Conservation (phyloP, 768 basidiomycete species). For the Lyophyllum shimeji region DNA sequence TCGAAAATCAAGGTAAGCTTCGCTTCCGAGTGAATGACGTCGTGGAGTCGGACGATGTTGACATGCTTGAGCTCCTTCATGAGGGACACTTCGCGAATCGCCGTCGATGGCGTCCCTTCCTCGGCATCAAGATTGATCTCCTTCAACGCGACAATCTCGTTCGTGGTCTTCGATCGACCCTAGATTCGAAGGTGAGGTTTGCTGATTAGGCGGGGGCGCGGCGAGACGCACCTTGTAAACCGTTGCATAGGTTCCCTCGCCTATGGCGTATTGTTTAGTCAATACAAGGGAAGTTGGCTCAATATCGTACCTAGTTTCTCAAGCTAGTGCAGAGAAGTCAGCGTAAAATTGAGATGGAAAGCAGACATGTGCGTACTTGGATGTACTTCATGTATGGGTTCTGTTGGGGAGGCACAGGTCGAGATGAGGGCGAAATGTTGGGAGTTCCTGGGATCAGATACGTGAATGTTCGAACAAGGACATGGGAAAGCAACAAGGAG, state of each 20-base stretch:
- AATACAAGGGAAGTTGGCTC: neutral
- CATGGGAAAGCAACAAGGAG: neutral
- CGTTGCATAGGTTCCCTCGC: constrained; percentile 93
- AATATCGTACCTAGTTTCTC: constrained; percentile 75
- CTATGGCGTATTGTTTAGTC: constrained; percentile 57
- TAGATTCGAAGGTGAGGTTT: constrained; percentile 24
- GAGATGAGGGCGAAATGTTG: neutral
- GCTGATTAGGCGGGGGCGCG: neutral
- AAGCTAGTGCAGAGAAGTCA: constrained; percentile 42
- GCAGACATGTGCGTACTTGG: constrained; percentile 34
- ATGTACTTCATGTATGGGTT: constrained; percentile 47
- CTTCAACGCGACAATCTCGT: constrained; percentile 97
- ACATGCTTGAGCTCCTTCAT: constrained; percentile 99
- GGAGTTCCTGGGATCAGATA: neutral
- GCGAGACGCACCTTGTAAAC: constrained; percentile 81
- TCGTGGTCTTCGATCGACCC: constrained; percentile 97
- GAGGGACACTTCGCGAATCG: constrained; percentile 97
- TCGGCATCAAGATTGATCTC: constrained; percentile 99
- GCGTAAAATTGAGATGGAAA: neutral
- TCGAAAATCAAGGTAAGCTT: constrained; percentile 99
- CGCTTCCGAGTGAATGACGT: constrained; percentile 98
- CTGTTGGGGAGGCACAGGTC: neutral
- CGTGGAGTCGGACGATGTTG: constrained; percentile 97
- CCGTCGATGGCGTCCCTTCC: constrained; percentile 97
- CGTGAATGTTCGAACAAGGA: neutral